Conservation (phyloP, 2,329 filamentous ascomycete species). For the Didymella keratinophila region DNA sequence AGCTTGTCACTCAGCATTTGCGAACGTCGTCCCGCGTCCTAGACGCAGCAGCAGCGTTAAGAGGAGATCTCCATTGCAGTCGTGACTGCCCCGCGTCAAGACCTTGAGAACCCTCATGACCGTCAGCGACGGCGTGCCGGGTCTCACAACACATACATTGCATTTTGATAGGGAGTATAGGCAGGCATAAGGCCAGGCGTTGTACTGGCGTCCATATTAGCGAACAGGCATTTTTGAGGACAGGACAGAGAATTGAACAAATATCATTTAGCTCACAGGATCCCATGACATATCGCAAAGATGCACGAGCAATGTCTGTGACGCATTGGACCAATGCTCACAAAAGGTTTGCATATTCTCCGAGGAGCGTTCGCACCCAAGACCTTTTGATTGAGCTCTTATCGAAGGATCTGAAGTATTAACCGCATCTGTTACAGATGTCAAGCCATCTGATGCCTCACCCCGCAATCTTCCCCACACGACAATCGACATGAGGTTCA, state of each 20-base stretch:
- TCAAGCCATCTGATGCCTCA: not conserved
- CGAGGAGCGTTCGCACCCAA: too few relatives aligned
- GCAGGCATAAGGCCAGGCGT: constrained; percentile 27
- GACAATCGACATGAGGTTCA: not conserved
- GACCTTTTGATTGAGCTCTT: not conserved
- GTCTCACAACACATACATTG: constrained; percentile 14
- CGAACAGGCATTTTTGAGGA: constrained; percentile 20
- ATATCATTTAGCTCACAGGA: not conserved
- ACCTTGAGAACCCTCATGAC: not conserved
- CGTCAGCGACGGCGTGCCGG: not conserved
- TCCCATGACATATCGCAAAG: not conserved
- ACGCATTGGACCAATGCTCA: not conserved
- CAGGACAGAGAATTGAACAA: constrained; percentile 13
- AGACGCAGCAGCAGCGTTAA: not conserved
- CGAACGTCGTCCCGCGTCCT: not conserved
- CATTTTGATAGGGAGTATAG: constrained; percentile 21
- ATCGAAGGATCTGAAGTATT: not conserved
- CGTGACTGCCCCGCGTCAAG: not conserved
- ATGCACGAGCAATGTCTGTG: not conserved
- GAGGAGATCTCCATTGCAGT: not conserved
- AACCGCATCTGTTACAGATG: not conserved
- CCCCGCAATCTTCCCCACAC: constrained; percentile 4
- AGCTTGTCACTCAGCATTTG: not conserved
- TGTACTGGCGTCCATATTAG: constrained; percentile 26
- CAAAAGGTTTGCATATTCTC: not conserved